A percentile compares a stretch with the other conserved stretches of the same genome.
phyloP scores from a whole-genome alignment of 306 rosid species.

The Cucumis melo region DNA sequence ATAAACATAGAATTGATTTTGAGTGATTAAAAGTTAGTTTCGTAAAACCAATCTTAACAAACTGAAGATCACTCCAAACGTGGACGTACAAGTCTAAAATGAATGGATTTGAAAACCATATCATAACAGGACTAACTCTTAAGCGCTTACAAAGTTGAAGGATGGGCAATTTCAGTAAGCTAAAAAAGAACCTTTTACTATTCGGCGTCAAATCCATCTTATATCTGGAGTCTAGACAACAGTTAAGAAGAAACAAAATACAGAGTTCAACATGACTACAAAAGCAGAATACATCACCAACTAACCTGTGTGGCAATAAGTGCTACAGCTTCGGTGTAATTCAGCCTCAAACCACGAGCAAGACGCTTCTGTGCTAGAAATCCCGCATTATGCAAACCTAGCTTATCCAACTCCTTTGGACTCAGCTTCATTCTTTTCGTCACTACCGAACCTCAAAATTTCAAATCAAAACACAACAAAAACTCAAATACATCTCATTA shows the following conservation, averaged over 20 bases:
- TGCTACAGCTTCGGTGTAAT: conserved; percentile 65
- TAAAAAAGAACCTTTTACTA: not conserved
- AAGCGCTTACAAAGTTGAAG: not conserved
- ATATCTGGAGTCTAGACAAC: not conserved
- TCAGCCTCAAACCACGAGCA: conserved; percentile 84
- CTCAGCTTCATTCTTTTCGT: conserved; percentile 42
- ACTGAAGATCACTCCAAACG: too few relatives aligned
- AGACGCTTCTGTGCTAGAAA: conserved; percentile 90
- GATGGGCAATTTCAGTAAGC: not conserved
- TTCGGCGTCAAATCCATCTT: not conserved
- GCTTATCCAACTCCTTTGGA: conserved; percentile 69
- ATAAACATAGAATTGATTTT: too few relatives aligned
- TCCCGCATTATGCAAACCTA: conserved; percentile 62
- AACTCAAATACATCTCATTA: not conserved
- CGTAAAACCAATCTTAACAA: too few relatives aligned
- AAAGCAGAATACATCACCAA: not conserved
- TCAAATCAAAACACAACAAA: not conserved
- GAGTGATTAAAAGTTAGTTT: too few relatives aligned
- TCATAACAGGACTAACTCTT: not conserved
- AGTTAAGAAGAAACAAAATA: not conserved
- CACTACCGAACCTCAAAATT: not conserved
- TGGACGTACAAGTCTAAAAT: not conserved
- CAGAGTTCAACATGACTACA: not conserved
- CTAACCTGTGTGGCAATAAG: conserved; percentile 84
- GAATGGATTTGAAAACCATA: not conserved